Evolutionary conservation across 106 monocot genomes (phyloP), one percentile per base, ranked within the genome.

Genomic region (Xerophyta viscosa): DNA sequence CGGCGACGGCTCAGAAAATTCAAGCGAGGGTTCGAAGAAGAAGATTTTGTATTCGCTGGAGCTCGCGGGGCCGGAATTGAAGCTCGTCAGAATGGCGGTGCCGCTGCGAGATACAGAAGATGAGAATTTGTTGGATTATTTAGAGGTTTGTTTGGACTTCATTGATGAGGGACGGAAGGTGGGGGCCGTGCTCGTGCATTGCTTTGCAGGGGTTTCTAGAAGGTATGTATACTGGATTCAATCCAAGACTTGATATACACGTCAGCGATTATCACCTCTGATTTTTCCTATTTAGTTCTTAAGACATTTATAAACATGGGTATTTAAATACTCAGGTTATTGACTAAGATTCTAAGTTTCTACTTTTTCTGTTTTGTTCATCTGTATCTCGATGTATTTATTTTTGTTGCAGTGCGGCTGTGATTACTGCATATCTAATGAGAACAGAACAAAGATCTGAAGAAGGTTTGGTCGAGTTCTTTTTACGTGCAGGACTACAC

Each of bases 361-460:
- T 33, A 15, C 15, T 45, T 37, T 45, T 59, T 7, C 3, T 52
- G 41, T 48, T 37, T 37, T 31, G 27, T 17, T 20, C 37, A 31
- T 45, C 2, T 7, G 1, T 44, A 4, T 46, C 27, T 24, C 20
- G 3, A 21, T 37, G 6, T 0, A 22, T 14, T 43, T 59, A 29
- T 13, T 59, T 77, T 49, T 55, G 24, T 67, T 83, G 72, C 98
- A 90, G 90, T 72, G 98, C 98, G 61, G 75, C 98, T 46, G 65
- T 98, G 50, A 67, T 98, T 50, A 80, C 60, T 46, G 90, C 90
- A 26, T 98, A 90, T 75, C 67, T 98, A 57, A 98, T 98, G 98
- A 82, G 69, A 83, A 69, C 82, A 69, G 98, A 98, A 77, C 64
- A 80, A 50, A 98, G 61, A 74, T 82, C 90, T 25, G 57, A 60